Evolutionary conservation across 1,139 yeast genomes (phyloP).

Genomic region (Suhomyces taliae): DNA sequence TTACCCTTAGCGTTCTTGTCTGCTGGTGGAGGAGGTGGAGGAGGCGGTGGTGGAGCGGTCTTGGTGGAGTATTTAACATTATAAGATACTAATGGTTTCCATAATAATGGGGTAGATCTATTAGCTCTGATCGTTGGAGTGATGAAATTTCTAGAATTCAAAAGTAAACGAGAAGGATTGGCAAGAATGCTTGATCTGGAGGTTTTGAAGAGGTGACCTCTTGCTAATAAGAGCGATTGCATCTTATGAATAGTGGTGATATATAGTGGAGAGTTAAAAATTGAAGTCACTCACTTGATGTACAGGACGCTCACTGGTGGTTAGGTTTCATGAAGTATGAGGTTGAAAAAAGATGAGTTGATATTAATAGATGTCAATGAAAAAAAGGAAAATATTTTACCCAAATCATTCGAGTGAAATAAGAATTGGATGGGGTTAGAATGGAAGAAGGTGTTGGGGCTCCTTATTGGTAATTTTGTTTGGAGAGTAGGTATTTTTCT

Average conservation of each 20-base stretch:
- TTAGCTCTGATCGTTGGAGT: background rate
- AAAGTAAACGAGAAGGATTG: background rate
- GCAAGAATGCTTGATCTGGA: background rate
- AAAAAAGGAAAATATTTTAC: no score
- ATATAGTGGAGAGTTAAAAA: conserved; percentile 1
- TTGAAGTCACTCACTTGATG: background rate
- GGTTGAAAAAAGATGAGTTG: no score
- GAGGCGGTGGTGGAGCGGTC: conserved; percentile 33
- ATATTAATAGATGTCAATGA: no score
- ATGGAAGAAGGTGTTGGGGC: no score
- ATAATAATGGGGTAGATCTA: background rate
- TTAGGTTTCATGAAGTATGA: no score
- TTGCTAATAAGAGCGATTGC: background rate
- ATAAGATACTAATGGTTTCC: conserved; percentile 5
- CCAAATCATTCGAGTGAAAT: no score
- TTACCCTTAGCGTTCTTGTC: conserved; percentile 46
- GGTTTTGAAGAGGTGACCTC: conserved; percentile 2
- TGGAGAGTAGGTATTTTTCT: no score
- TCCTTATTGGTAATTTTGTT: no score
- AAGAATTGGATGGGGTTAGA: no score
- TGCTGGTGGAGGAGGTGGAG: conserved; percentile 40
- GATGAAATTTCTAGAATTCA: conserved; percentile 1
- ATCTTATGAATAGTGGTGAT: background rate
- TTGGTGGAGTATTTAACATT: conserved; percentile 4
- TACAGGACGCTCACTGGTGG: background rate